Conservation (phyloP, 768 basidiomycete species). For the Cystofilobasidium ferigula region DNA sequence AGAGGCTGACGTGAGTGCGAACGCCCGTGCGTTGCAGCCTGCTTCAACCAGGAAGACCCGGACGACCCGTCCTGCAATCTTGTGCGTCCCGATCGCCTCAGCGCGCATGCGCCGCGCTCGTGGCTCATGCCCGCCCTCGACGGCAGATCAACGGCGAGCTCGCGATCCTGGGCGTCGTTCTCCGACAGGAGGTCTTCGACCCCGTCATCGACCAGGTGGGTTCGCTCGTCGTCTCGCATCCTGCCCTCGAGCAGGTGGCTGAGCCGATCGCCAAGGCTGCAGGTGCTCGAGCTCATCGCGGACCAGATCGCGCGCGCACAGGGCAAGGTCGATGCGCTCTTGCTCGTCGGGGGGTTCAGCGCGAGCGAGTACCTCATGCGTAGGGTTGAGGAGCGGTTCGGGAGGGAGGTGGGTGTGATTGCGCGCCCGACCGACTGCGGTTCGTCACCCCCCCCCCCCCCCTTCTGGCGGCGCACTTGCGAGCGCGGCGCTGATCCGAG, state of each 20-base stretch:
- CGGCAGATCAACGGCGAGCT: slow-evolving; percentile 60
- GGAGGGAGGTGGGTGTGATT: slow-evolving; percentile 57
- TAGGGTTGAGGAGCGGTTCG: slow-evolving; percentile 51
- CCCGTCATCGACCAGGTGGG: slow-evolving; percentile 68
- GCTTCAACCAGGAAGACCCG: slow-evolving; percentile 61
- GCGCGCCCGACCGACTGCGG: slow-evolving; percentile 71
- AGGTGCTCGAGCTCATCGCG: too few relatives aligned
- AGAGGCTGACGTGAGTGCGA: too few relatives aligned
- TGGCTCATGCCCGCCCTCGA: slow-evolving; percentile 49
- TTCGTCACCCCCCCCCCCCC: too few relatives aligned
- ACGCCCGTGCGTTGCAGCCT: too few relatives aligned
- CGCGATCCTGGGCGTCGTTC: slow-evolving; percentile 63
- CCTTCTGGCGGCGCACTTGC: too few relatives aligned
- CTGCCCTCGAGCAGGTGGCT: slow-evolving; percentile 48
- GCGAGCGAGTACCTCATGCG: slow-evolving; percentile 57
- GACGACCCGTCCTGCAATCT: background rate
- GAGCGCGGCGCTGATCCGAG: too few relatives aligned
- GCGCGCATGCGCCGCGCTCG: too few relatives aligned
- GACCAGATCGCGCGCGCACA: slow-evolving; percentile 56
- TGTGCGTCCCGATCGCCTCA: too few relatives aligned
- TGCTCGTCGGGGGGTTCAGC: slow-evolving; percentile 80
- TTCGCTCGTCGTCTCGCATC: background rate
- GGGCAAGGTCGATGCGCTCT: slow-evolving; percentile 65
- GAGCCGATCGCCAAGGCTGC: slow-evolving; percentile 69
- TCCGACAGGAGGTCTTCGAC: slow-evolving; percentile 76